Evolutionary conservation across 1,284 basidiomycete genomes (phyloP), one percentile per base, ranked within the genome.

Genomic region (Puccinia novopanici): DNA sequence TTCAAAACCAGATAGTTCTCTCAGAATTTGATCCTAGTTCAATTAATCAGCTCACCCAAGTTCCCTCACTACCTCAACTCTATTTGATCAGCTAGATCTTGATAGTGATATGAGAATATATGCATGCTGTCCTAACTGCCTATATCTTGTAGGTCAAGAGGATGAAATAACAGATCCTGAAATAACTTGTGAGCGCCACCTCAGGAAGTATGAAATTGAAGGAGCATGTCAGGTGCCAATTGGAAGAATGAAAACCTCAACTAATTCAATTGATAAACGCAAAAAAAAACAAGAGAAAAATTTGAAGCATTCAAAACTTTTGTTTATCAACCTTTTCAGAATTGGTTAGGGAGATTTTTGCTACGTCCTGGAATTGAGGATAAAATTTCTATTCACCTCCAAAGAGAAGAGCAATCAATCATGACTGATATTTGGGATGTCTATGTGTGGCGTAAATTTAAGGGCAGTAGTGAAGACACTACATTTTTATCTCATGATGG

Each of bases 361-460:
- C 37, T 73, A 27, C 45, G 17, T 13, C 71, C 71, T 73, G 71
- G 54, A 55, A 42, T 73, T n/a, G 54, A 59, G 17, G 71, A 73
- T 15, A 40, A 73, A n/a, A 42, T 70, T 50, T 24, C 45, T 27
- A 50, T 70, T 4, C 67, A 70, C 22, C 54, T 73, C 24, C 19
- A 73, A 40, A n/a, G 30, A 73, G 8, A 57, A 40, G 3, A 30
- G 37, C 55, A 15, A 5, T 24, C 71, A 73, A 22, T 22, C 15
- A 73, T 73, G 71, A 73, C 71, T 73, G 50, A 59, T 40, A 73
- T 57, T 55, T 73, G 71, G 52, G 52, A 73, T 37, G 54, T 50
- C 12, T 34, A 40, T 37, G 19, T 73, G 15, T 73, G 71, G 54
- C n/a, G 27, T 19, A 5, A 59, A 5, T 73, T 59, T 73, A 1